Evolutionary conservation across 371 early-diverging fungal genomes (phyloP).

Genomic region (Mortierella sp.): DNA sequence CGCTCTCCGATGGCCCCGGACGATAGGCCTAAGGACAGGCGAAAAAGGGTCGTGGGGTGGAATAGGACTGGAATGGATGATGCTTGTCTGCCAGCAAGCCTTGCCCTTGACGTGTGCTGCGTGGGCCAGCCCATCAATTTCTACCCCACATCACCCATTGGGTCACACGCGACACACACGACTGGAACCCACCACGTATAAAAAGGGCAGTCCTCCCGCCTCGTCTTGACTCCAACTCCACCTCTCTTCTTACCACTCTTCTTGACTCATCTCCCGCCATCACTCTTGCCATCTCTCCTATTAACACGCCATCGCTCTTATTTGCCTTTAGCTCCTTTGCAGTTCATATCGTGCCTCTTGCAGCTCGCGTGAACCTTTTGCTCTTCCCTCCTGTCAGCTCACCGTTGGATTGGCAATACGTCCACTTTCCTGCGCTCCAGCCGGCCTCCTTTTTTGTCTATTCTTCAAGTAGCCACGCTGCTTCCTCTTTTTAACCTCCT

Average conservation of each 20-base stretch:
- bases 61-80: too few species aligned
- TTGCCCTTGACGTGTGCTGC: background rate
- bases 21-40: too few species aligned
- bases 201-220: background rate
- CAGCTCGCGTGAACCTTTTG: too few species aligned
- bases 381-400: too few species aligned
- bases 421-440: too few species aligned
- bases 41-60: too few species aligned
- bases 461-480: constrained; percentile 27
- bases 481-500: constrained; percentile 12
- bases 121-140: background rate
- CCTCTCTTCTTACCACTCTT: too few species aligned
- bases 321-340: background rate
- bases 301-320: background rate
- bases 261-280: too few species aligned
- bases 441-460: background rate
- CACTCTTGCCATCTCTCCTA: background rate
- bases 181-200: background rate
- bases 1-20: too few species aligned
- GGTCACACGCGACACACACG: constrained; percentile 3
- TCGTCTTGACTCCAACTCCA: too few species aligned
- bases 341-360: background rate
- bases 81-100: background rate
- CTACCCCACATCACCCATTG: background rate
- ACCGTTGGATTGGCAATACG: too few species aligned